Evolutionary conservation across 163 green algal species (phyloP), one percentile per base, ranked within the genome.

Genomic region (Chlorella variabilis): DNA sequence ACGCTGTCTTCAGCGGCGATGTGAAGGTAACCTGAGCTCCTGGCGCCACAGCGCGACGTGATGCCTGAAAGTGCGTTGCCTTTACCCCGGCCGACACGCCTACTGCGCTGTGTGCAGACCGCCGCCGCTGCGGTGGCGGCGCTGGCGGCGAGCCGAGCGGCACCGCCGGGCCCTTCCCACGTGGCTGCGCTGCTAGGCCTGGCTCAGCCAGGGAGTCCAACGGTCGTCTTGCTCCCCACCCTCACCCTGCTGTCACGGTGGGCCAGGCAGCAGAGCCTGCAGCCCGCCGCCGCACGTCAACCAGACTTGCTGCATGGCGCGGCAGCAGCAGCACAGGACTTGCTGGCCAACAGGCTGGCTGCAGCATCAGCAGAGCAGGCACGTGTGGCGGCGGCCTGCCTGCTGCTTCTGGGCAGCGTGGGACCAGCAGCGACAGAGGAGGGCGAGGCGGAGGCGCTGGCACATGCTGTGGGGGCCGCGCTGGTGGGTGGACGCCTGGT

Each of bases 371-470:
- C 17, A 70, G 62, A 70, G 11, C 49, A 54, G 11, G 0, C 71
- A 17, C 1, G 3, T 4, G 2, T 78, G 2, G 49, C 49, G 33
- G 54, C 56, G 15, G 59, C 38, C 4, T 71, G 73, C 56, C 38
- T 80, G 38, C 73, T 80, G 54, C 51, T 80, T 27, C 56, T 80
- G 56, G 39, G 73, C 73, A 59, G 56, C 73, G n/a, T n/a, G 5
- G 73, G 54, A 33, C 21, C 38, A 15, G 73, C 71, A 27, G 34
- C 17, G 9, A 21, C 31, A 9, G 34, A 56, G 39, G 3, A 25
- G 8, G 34, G 9, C 2, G 36, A 4, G 0, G 51, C 27, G 33
- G 71, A 39, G 1, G 41, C 58, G 0, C 13, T 42, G 8, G 75
- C 23, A 2, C 41, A 66, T 29, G 45, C 31, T 20, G 61, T 66